Percentiles rank a stretch among this genome's conserved stretches.
These are phyloP conservation scores for Acanthamoeba culbertsoni DNA, from an alignment of 208 protist genomes.

Conservation along the genomic window DNA sequence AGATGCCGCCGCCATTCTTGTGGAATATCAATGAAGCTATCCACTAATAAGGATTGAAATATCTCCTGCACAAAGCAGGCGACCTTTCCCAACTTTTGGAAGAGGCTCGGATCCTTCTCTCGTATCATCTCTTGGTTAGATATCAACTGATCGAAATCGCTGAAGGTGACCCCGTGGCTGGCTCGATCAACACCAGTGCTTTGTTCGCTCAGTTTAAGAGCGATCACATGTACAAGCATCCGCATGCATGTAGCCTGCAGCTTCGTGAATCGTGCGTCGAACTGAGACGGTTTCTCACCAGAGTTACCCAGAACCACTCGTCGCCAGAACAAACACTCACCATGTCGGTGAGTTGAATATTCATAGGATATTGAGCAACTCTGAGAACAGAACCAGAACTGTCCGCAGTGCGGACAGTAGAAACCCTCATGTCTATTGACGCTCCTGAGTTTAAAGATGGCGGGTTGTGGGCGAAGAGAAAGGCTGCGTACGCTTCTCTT, in stretches of 20 bases:
- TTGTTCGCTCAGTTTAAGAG: too few species aligned
- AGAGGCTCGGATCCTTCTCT: background rate
- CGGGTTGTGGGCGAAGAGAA: too few species aligned
- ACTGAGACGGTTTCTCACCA: background rate
- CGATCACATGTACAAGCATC: background rate
- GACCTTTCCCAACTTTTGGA: background rate
- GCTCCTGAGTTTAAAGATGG: too few species aligned
- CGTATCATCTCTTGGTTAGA: background rate
- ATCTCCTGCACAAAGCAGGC: background rate
- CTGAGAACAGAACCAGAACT: background rate
- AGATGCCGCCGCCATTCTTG: background rate
- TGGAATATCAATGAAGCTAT: too few species aligned
- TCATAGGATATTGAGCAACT: background rate
- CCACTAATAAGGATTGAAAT: background rate
- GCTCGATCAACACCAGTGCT: background rate
- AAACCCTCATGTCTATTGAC: too few species aligned
- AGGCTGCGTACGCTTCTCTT: too few species aligned
- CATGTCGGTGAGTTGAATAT: background rate
- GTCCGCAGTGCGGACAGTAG: background rate
- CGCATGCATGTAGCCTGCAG: background rate
- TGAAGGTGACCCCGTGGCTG: background rate
- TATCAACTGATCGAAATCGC: background rate
- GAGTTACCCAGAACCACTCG: background rate
- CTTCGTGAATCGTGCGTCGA: background rate
- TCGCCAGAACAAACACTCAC: background rate